phyloP scores from a whole-genome alignment of 1,139 yeast species.

The Yamadazyma triangularis region DNA sequence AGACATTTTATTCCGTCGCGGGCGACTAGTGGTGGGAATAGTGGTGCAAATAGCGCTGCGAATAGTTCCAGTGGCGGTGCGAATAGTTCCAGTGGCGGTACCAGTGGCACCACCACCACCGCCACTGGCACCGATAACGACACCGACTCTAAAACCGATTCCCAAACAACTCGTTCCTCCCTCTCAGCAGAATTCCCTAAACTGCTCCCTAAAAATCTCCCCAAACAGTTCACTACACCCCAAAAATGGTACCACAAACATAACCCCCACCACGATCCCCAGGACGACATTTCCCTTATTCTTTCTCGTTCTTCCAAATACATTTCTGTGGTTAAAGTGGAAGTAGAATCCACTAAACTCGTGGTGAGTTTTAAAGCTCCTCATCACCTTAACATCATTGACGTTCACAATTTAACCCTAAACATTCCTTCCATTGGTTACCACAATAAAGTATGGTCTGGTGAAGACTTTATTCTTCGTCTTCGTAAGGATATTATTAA shows the following conservation, averaged over 20 bases:
- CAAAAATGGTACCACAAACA: too few relatives aligned
- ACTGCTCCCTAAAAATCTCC: too few relatives aligned
- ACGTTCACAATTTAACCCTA: slow-evolving; percentile 65
- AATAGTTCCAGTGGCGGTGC: not conserved
- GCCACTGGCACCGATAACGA: slow-evolving; percentile 9
- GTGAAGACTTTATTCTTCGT: slow-evolving; percentile 62
- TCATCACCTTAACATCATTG: slow-evolving; percentile 59
- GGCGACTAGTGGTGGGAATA: too few relatives aligned
- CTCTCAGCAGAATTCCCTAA: too few relatives aligned
- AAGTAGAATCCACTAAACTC: slow-evolving; percentile 49
- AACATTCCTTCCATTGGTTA: slow-evolving; percentile 64
- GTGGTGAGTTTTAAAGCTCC: slow-evolving; percentile 76
- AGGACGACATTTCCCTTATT: slow-evolving; percentile 16
- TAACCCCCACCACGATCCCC: too few relatives aligned
- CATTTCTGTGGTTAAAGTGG: slow-evolving; percentile 58
- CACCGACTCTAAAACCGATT: too few relatives aligned
- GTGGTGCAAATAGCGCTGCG: slow-evolving; percentile 3
- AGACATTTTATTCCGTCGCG: too few relatives aligned
- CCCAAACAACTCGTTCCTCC: too few relatives aligned
- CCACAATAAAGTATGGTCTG: slow-evolving; percentile 71
- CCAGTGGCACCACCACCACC: too few relatives aligned
- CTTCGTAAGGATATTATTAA: slow-evolving; percentile 66
- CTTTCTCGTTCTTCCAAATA: slow-evolving; percentile 56
- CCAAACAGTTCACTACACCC: too few relatives aligned
- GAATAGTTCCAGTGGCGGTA: not conserved